These are phyloP conservation scores for Porcisia hertigi DNA, from an alignment of 208 protist genomes.

Conservation along the genomic window DNA sequence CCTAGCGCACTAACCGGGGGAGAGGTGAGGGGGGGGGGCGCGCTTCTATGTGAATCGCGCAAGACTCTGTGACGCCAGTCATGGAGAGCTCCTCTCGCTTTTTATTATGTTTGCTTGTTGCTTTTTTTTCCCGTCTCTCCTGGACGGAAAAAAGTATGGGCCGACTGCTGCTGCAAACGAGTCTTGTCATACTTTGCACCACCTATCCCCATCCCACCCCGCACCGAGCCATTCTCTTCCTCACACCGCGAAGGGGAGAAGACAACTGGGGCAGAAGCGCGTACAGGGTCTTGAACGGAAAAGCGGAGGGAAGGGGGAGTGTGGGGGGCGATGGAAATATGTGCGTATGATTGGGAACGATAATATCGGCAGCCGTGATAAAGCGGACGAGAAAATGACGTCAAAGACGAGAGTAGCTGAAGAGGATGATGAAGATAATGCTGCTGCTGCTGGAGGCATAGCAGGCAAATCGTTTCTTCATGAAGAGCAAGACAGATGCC, in stretches of 20 bases:
- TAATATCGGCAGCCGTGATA: not conserved
- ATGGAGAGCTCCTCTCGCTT: no score
- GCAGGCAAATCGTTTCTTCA: no score
- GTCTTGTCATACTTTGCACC: not conserved
- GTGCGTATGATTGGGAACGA: not conserved
- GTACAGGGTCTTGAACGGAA: not conserved
- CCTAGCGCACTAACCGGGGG: not conserved
- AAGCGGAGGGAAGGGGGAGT: not conserved
- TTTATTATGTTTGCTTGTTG: not conserved
- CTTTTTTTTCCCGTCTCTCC: not conserved
- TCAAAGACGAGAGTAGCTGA: not conserved
- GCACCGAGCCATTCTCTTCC: not conserved
- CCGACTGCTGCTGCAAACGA: not conserved
- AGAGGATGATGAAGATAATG: not conserved
- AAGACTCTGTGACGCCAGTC: no score
- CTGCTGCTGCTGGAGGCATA: not conserved
- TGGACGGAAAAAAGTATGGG: not conserved
- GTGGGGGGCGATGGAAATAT: not conserved
- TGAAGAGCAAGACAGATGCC: no score
- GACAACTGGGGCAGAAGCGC: not conserved
- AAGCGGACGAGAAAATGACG: not conserved
- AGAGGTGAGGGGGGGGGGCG: no score
- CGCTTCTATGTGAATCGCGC: no score
- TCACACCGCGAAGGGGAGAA: not conserved
- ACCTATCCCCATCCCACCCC: not conserved